Evolutionary conservation across 352 stramenopile species (phyloP), one percentile per base, ranked within the genome.

Genomic region (Thraustochytrium striatum): DNA sequence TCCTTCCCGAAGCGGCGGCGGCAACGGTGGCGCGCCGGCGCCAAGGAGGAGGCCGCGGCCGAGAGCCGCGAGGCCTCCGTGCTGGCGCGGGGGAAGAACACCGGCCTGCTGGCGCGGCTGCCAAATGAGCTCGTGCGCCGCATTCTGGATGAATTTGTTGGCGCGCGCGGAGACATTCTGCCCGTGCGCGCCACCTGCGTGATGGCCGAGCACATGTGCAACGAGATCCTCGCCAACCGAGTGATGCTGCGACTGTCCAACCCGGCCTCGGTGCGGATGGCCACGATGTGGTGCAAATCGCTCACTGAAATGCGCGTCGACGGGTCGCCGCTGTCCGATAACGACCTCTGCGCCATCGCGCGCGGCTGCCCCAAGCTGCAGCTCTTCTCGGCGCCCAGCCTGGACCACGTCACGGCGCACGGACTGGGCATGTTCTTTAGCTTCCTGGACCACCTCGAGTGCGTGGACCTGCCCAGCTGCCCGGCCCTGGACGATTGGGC

Each of bases 381-480:
- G n/a, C 19, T 21, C 43, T 75, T 75, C 41, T 25, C 65, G 13
- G 65, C 65, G 13, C 52, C n/a, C 52, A 16, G n/a, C 19, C 61
- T 39, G 30, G 50, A 5, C 2, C 61, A 43, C 33, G 52, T 61
- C 28, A 50, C 65, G 25, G 65, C 41, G 9, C 52, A 62, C 50
- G 65, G 65, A 11, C 39, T 75, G 5, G 32, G 36, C 8, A 75
- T 75, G 65, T 75, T 75, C 65, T 75, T 75, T 28, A 68, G 65
- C 52, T 38, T 75, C 28, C 32, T 50, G 35, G 30, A 30, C 44
- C 9, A 32, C 25, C 44, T 75, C 7, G 65, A 75, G 36, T 7
- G 13, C 21, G 32, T 75, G 19, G 21, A 58, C 65, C 25, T 75
- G 21, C 32, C 25, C 19, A 9, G 32, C 36, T 75, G 65, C 65